A percentile compares a stretch with the other conserved stretches of the same genome.
Evolutionary conservation across 2,329 filamentous ascomycete species (phyloP).

Genomic region (Cladosporium sp.): DNA sequence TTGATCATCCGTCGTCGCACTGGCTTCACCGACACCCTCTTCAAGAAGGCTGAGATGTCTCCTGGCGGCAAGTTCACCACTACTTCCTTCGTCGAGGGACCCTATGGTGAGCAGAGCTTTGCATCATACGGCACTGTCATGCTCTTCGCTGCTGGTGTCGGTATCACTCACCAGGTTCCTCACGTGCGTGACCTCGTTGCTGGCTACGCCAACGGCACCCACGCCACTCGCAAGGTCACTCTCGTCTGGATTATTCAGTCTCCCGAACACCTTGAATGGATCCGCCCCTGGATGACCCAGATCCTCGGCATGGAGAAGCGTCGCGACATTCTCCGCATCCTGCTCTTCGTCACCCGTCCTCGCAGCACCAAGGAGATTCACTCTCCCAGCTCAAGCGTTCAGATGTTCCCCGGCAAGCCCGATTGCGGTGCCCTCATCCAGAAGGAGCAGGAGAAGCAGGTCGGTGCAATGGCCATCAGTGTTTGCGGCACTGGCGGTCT

Average conservation of each 20-base stretch:
- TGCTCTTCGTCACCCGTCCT: conserved; percentile 86
- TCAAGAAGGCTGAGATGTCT: conserved; percentile 58
- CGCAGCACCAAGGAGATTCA: conserved; percentile 77
- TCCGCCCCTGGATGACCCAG: conserved; percentile 83
- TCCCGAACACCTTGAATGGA: conserved; percentile 87
- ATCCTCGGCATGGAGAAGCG: conserved; percentile 78
- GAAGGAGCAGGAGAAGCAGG: conserved; percentile 75
- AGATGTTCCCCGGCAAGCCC: conserved; percentile 87
- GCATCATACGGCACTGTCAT: conserved; percentile 90
- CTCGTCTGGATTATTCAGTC: conserved; percentile 93
- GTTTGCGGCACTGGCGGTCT: conserved; percentile 72
- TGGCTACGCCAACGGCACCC: conserved; percentile 61
- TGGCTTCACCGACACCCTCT: conserved; percentile 81
- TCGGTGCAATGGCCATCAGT: conserved; percentile 84
- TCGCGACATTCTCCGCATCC: conserved; percentile 76
- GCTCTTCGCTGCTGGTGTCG: conserved; percentile 86
- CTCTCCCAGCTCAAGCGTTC: conserved; percentile 72
- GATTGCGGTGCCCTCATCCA: conserved; percentile 75
- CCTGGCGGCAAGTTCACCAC: conserved; percentile 56
- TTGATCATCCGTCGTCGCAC: conserved; percentile 85
- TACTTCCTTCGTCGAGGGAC: conserved; percentile 78
- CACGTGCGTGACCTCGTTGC: conserved; percentile 67
- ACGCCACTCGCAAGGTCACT: conserved; percentile 75
- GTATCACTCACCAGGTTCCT: conserved; percentile 91
- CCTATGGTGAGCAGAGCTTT: conserved; percentile 75